Evolutionary conservation across 2,329 filamentous ascomycete species (phyloP).

Genomic region (Penicillium freii): DNA sequence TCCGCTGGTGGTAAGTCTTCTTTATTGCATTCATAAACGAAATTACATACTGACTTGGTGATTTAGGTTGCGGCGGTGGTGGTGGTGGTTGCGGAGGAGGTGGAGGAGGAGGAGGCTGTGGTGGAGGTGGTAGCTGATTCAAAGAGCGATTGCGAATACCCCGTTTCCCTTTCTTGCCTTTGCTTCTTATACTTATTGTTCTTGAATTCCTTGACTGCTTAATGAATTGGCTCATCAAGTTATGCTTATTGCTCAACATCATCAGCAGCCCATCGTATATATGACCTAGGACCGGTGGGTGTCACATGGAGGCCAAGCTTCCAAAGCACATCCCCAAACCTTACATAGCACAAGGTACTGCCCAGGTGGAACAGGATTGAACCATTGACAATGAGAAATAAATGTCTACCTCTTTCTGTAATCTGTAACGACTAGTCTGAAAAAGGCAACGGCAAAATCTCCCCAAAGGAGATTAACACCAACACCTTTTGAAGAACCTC

Average conservation of each 20-base stretch:
- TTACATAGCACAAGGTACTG: too few relatives aligned
- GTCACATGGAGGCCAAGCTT: neutral
- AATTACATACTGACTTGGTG: neutral
- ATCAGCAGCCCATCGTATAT: neutral
- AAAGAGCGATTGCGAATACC: neutral
- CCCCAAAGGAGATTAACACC: too few relatives aligned
- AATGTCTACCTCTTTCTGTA: neutral
- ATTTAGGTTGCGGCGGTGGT: neutral
- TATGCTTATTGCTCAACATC: neutral
- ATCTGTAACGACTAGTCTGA: neutral
- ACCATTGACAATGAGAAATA: neutral
- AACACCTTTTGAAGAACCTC: neutral
- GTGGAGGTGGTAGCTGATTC: slow-evolving; percentile 2
- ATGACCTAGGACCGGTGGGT: neutral
- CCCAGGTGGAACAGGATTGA: too few relatives aligned
- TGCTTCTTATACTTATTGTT: neutral
- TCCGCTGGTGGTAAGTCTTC: slow-evolving; percentile 13
- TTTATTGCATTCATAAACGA: neutral
- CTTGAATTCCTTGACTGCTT: neutral
- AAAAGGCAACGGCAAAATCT: neutral
- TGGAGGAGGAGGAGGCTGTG: slow-evolving; percentile 3
- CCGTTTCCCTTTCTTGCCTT: neutral
- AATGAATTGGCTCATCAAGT: neutral
- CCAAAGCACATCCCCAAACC: neutral
- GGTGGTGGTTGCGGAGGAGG: neutral